phyloP scores from a whole-genome alignment of 1,284 basidiomycete genomes.

The Schizopora paradoxa region DNA sequence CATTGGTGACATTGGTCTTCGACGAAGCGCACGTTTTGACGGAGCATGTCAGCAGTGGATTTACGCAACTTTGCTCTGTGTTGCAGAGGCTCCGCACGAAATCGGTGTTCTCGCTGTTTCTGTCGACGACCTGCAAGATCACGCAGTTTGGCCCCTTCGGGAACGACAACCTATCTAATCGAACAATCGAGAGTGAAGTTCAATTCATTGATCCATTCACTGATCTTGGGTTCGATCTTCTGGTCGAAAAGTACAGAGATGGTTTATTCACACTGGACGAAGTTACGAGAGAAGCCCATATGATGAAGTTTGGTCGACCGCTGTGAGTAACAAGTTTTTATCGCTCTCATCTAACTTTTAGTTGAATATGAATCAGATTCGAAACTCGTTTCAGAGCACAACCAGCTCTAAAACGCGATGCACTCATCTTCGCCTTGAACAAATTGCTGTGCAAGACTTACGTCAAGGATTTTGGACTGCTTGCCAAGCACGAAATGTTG shows the following conservation, averaged over 20 bases:
- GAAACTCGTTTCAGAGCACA: slow-evolving; percentile 15
- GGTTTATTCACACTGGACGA: slow-evolving; percentile 4
- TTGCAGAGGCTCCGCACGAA: slow-evolving; percentile 8
- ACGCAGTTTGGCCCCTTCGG: slow-evolving; percentile 11
- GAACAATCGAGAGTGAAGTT: not conserved
- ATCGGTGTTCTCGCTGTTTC: slow-evolving; percentile 21
- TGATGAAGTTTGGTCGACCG: slow-evolving; percentile 24
- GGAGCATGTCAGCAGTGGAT: not conserved
- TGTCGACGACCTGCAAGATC: slow-evolving; percentile 23
- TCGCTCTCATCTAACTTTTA: not conserved
- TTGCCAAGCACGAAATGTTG: slow-evolving; percentile 16
- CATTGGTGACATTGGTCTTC: no score
- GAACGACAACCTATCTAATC: slow-evolving; percentile 6
- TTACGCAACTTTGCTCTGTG: slow-evolving; percentile 7
- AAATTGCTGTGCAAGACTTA: slow-evolving; percentile 20
- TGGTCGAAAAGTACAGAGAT: not conserved
- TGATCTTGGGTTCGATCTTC: slow-evolving; percentile 10
- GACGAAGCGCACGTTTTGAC: slow-evolving; percentile 20
- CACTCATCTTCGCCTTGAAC: slow-evolving; percentile 21
- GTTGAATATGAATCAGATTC: slow-evolving; percentile 19
- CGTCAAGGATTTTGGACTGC: slow-evolving; percentile 2
- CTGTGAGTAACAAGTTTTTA: slow-evolving; percentile 20
- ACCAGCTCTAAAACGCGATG: slow-evolving; percentile 8
- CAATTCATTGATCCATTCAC: slow-evolving; percentile 6
- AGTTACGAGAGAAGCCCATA: slow-evolving; percentile 6